Evolutionary conservation across 441 rosid genomes (phyloP).

Genomic region (Populus hybrid): DNA sequence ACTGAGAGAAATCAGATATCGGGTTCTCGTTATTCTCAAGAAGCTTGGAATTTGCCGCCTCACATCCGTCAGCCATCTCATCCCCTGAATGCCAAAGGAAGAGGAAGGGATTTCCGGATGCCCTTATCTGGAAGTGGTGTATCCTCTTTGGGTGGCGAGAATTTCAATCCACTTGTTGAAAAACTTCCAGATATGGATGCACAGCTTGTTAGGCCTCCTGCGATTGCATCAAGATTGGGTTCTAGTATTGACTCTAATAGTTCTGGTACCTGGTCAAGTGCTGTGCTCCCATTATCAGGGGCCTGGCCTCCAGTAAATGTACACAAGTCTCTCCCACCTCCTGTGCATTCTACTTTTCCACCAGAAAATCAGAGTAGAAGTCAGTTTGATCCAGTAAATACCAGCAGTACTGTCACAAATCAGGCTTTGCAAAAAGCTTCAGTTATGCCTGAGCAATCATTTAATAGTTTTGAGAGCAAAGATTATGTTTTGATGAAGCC

Average conservation of each 20-base stretch:
- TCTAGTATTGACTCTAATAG: conserved; percentile 39
- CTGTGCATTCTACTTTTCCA: conserved; percentile 41
- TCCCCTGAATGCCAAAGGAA: conserved; percentile 38
- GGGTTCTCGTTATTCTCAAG: conserved; percentile 40
- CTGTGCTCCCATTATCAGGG: conserved; percentile 31
- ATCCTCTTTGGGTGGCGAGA: conserved; percentile 40
- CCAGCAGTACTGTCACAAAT: conserved; percentile 35
- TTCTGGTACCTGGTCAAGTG: conserved; percentile 29
- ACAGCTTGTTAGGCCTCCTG: conserved; percentile 39
- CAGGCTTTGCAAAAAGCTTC: conserved; percentile 43
- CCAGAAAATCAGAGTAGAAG: conserved; percentile 38
- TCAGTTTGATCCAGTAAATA: conserved; percentile 45
- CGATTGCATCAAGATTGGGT: conserved; percentile 39
- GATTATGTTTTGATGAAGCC: conserved; percentile 32
- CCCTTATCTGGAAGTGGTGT: conserved; percentile 44
- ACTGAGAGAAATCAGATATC: conserved; percentile 29
- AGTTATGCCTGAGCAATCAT: conserved; percentile 46
- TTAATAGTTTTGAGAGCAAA: conserved; percentile 39
- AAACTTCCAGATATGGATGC: conserved; percentile 42
- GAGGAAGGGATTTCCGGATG: conserved; percentile 40
- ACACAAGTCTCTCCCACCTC: conserved; percentile 53
- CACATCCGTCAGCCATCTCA: conserved; percentile 41
- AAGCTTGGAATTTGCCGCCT: conserved; percentile 41
- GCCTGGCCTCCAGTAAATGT: conserved; percentile 51
- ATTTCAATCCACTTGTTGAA: conserved; percentile 34